Conservation (phyloP, 148 eudicot genomes). For the Camellia lanceoleosa region DNA sequence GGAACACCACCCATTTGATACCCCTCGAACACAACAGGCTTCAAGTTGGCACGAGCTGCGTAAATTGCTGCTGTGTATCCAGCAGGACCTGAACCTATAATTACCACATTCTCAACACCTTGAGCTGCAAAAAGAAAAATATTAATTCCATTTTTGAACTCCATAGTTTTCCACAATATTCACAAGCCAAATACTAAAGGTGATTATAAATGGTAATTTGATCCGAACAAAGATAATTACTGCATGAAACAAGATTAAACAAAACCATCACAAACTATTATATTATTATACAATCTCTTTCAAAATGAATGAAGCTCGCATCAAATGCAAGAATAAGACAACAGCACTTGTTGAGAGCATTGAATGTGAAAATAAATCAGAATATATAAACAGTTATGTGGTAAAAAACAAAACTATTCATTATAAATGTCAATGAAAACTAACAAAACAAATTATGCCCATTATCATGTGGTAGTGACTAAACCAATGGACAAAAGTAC, state of each 20-base stretch:
- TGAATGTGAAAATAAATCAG: neutral
- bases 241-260: neutral
- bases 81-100: conserved; percentile 98
- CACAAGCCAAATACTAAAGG: neutral
- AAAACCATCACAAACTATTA: neutral
- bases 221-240: neutral
- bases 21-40: conserved; percentile 98
- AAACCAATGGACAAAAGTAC: neutral
- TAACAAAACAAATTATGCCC: neutral
- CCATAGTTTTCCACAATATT: neutral
- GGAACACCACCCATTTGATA: conserved; percentile 95
- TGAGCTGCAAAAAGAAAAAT: conserved; percentile 40
- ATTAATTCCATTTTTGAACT: neutral
- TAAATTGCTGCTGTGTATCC: conserved; percentile 99
- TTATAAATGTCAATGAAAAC: neutral
- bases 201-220: neutral
- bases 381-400: neutral
- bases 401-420: neutral
- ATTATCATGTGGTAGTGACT: neutral
- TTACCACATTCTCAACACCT: conserved; percentile 78
- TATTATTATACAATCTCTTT: neutral
- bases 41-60: conserved; percentile 97
- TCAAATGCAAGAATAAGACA: neutral
- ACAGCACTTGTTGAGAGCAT: neutral
- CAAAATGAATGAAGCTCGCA: neutral